Percentiles rank a stretch among this genome's conserved stretches.
Conservation (phyloP, 169 alveolate species). For the Besnoitia besnoiti region DNA sequence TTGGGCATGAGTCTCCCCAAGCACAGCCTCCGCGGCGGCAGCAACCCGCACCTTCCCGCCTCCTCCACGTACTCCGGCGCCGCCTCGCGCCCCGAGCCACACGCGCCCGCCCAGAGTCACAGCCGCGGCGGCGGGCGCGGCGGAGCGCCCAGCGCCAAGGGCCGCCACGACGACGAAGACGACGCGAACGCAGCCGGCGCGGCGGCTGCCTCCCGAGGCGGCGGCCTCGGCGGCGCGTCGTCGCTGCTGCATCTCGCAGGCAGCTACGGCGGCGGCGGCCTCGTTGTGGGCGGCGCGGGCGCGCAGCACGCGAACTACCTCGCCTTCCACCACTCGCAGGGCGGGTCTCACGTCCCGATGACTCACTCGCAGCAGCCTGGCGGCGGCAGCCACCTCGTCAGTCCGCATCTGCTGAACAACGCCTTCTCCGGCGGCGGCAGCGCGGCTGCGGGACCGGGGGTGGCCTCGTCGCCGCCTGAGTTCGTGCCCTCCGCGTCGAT, state of each 20-base stretch:
- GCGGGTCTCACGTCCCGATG: not conserved
- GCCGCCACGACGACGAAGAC: not conserved
- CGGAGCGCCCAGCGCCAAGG: not conserved
- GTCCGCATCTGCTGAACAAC: not conserved
- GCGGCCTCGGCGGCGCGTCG: not conserved
- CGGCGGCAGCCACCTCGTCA: too few relatives aligned
- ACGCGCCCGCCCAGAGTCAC: conserved; percentile 34
- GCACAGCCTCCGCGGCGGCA: conserved; percentile 34
- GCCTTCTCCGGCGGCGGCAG: not conserved
- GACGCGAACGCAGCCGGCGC: not conserved
- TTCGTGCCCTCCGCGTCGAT: not conserved
- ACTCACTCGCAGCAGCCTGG: too few relatives aligned
- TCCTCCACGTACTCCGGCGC: not conserved
- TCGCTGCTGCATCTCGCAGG: not conserved
- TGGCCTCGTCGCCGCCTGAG: not conserved
- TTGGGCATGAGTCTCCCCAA: conserved; percentile 74
- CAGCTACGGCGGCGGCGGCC: not conserved
- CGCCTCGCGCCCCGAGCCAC: conserved; percentile 13
- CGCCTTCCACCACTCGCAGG: not conserved
- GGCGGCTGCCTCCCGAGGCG: not conserved
- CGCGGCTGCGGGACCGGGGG: not conserved
- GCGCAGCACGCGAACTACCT: not conserved
- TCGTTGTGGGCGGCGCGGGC: not conserved
- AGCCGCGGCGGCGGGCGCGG: conserved; percentile 44
- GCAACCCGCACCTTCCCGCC: conserved; percentile 5